Percentiles rank a stretch among this genome's conserved stretches.
These are phyloP conservation scores for Xylariaceae sp. DNA, from an alignment of 2,329 filamentous ascomycete genomes.

Conservation along the genomic window DNA sequence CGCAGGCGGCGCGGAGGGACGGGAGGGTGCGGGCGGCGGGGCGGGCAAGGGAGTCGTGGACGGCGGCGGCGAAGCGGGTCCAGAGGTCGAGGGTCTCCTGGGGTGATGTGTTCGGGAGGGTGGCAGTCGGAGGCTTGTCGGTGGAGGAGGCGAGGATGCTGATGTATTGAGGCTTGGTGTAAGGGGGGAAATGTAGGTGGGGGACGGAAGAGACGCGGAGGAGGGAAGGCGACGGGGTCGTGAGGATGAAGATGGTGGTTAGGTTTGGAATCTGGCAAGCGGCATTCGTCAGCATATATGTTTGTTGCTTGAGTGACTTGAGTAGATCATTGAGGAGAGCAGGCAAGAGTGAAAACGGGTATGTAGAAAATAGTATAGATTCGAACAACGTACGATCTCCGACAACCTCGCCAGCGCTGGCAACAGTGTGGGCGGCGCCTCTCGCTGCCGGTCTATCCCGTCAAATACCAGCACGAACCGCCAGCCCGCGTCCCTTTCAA, in stretches of 20 bases:
- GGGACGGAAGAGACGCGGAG: constrained; percentile 62
- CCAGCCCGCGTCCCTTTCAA: constrained; percentile 27
- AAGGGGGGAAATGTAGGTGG: constrained; percentile 79
- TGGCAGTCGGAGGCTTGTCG: constrained; percentile 35
- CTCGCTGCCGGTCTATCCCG: constrained; percentile 78
- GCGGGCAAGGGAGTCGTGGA: constrained; percentile 82
- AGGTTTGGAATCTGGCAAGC: constrained; percentile 70
- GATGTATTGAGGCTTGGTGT: constrained; percentile 75
- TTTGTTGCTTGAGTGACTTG: too few species aligned
- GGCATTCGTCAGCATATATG: too few species aligned
- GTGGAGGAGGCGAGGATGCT: constrained; percentile 57
- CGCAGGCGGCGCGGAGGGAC: constrained; percentile 64
- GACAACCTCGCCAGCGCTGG: constrained; percentile 77
- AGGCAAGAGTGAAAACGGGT: background rate
- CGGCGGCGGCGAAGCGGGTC: constrained; percentile 74
- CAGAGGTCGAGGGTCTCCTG: constrained; percentile 65
- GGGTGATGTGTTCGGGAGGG: constrained; percentile 45
- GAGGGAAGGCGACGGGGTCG: constrained; percentile 45
- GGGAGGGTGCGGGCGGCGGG: constrained; percentile 76
- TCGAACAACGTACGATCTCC: constrained; percentile 62
- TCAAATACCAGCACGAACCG: constrained; percentile 84
- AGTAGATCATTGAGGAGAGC: background rate
- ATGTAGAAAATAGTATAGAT: constrained; percentile 5
- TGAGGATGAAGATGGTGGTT: constrained; percentile 58
- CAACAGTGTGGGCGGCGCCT: constrained; percentile 72